A percentile compares a stretch with the other conserved stretches of the same genome.
phyloP scores from a whole-genome alignment of 2,329 filamentous ascomycete species.

The Aspergillus aculeatinus region DNA sequence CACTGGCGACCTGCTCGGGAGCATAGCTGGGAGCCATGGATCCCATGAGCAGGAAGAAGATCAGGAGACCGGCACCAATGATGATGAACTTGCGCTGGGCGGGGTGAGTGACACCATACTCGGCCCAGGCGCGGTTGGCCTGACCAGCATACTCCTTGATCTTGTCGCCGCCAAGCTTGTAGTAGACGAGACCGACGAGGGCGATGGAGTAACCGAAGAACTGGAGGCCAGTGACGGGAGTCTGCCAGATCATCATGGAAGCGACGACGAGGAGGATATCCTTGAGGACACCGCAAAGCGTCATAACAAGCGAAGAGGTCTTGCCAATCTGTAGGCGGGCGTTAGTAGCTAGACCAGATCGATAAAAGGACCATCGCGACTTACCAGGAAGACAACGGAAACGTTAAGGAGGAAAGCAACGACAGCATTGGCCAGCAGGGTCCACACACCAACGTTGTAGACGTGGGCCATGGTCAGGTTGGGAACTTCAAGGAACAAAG shows the following conservation, averaged over 20 bases:
- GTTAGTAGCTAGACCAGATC: background rate
- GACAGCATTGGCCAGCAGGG: constrained; percentile 70
- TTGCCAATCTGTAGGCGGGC: constrained; percentile 67
- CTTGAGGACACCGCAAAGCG: constrained; percentile 82
- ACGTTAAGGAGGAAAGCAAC: constrained; percentile 80
- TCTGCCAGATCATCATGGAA: constrained; percentile 76
- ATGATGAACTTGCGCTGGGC: constrained; percentile 75
- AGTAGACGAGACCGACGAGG: constrained; percentile 63
- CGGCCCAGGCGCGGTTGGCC: constrained; percentile 75
- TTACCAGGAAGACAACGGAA: constrained; percentile 80
- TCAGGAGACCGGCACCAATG: constrained; percentile 61
- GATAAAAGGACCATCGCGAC: constrained; percentile 33
- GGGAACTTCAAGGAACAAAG: constrained; percentile 67
- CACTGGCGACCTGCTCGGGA: constrained; percentile 33
- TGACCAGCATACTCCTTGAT: constrained; percentile 76
- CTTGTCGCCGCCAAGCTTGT: constrained; percentile 72
- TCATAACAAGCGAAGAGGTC: constrained; percentile 82
- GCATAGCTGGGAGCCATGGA: constrained; percentile 56
- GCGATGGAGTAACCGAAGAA: constrained; percentile 76
- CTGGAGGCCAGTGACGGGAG: constrained; percentile 68
- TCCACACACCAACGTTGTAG: constrained; percentile 62
- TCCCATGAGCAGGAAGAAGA: constrained; percentile 70
- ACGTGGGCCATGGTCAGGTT: constrained; percentile 66
- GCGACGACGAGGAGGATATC: constrained; percentile 78
- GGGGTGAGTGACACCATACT: constrained; percentile 77